phyloP scores from a whole-genome alignment of 2,329 filamentous ascomycete species.

The Fusarium redolens region DNA sequence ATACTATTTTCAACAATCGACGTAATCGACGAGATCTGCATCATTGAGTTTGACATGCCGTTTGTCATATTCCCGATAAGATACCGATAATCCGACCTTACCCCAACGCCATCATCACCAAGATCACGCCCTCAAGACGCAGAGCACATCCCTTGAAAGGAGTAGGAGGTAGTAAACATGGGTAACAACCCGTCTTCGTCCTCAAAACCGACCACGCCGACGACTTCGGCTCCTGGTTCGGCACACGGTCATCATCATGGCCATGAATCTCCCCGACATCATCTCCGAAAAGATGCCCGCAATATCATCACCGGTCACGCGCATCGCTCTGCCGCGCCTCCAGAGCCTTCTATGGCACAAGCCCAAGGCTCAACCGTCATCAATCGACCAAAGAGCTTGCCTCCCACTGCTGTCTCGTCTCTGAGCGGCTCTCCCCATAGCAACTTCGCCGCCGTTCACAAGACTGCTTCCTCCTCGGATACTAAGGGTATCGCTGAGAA shows the following conservation, averaged over 20 bases:
- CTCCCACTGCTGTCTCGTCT: constrained; percentile 61
- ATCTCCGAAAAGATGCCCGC: constrained; percentile 52
- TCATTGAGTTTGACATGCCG: constrained; percentile 28
- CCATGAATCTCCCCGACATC: constrained; percentile 47
- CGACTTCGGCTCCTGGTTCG: constrained; percentile 44
- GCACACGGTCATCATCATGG: constrained; percentile 38
- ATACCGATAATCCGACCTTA: constrained; percentile 21
- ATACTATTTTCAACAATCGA: neutral
- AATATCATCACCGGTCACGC: constrained; percentile 67
- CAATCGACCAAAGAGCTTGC: constrained; percentile 59
- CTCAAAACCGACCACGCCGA: constrained; percentile 51
- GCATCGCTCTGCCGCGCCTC: constrained; percentile 68
- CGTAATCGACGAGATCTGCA: neutral
- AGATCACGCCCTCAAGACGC: neutral
- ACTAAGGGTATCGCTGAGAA: constrained; percentile 21
- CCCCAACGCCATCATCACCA: neutral
- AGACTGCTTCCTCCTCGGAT: constrained; percentile 36
- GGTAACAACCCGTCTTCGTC: constrained; percentile 55
- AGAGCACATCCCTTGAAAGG: constrained; percentile 6
- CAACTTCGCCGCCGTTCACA: constrained; percentile 48
- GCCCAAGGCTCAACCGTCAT: constrained; percentile 67
- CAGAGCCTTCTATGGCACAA: constrained; percentile 71
- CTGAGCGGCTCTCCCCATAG: constrained; percentile 60
- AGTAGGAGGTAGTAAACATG: constrained; percentile 43
- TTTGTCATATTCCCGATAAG: constrained; percentile 30